phyloP scores from a whole-genome alignment of 495 filamentous ascomycete genomes.

The Aspergillus avenaceus region DNA sequence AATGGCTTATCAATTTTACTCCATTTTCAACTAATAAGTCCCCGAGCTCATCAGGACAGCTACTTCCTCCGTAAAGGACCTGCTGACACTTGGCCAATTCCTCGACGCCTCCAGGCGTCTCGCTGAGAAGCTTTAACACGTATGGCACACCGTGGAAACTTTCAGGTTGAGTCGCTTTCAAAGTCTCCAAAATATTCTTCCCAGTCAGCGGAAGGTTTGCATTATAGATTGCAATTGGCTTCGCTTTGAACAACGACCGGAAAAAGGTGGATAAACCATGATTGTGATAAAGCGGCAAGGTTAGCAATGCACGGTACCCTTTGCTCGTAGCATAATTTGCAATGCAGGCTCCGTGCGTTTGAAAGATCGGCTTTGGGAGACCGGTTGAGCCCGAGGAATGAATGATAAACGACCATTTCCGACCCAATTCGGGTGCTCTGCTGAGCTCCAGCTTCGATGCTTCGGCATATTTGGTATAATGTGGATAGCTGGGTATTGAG shows the following conservation, averaged over 20 bases:
- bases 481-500: constrained; percentile 5
- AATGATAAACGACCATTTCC: constrained; percentile 43
- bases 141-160: constrained; percentile 53
- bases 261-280: constrained; percentile 40
- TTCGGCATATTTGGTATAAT: constrained; percentile 2
- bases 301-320: constrained; percentile 36
- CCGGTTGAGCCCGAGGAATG: constrained; percentile 58
- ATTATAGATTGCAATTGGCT: constrained; percentile 42
- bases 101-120: constrained; percentile 42
- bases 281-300: constrained; percentile 50
- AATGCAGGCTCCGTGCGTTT: constrained; percentile 31
- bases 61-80: constrained; percentile 48
- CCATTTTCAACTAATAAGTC: constrained; percentile 47
- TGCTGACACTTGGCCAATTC: constrained; percentile 37
- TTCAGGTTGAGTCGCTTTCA: constrained; percentile 40
- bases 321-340: constrained; percentile 34
- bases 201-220: constrained; percentile 48
- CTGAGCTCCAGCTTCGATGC: constrained; percentile 7
- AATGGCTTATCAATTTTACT: constrained; percentile 51
- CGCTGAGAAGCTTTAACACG: constrained; percentile 47
- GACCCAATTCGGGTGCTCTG: constrained; percentile 16
- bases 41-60: constrained; percentile 53
- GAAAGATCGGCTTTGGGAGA: constrained; percentile 49
- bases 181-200: constrained; percentile 40
- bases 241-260: constrained; percentile 44